These are phyloP conservation scores for Biscutella auriculata DNA, from an alignment of 441 rosid genomes.

Conservation along the genomic window DNA sequence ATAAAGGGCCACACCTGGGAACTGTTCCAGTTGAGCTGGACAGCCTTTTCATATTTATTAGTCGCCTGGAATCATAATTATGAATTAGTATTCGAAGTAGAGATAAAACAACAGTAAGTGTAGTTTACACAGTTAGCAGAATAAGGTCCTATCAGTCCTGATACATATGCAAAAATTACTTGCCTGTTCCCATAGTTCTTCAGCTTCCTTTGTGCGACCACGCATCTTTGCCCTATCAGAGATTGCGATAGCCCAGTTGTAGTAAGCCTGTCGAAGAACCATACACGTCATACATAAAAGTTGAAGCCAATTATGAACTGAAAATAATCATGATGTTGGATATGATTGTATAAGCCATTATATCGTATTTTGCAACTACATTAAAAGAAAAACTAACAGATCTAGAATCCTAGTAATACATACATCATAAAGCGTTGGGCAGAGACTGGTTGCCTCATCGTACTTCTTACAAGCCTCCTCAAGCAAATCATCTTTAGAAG, in stretches of 20 bases:
- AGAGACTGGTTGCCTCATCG: slow-evolving; percentile 80
- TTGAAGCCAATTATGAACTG: slow-evolving; percentile 1
- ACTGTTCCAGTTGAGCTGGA: slow-evolving; percentile 93
- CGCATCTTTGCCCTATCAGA: slow-evolving; percentile 98
- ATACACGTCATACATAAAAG: neutral
- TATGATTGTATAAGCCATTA: neutral
- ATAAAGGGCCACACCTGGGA: slow-evolving; percentile 54
- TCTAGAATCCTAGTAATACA: slow-evolving; percentile 15
- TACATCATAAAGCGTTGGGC: slow-evolving; percentile 96
- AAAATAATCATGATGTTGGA: neutral
- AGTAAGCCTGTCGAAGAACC: slow-evolving; percentile 67
- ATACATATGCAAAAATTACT: slow-evolving; percentile 2
- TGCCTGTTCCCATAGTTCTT: slow-evolving; percentile 94
- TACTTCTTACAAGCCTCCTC: slow-evolving; percentile 98
- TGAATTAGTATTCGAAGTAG: neutral
- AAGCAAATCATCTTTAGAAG: slow-evolving; percentile 90
- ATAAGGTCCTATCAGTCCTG: neutral
- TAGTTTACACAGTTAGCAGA: neutral
- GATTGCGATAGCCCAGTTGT: slow-evolving; percentile 98
- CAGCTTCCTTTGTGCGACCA: slow-evolving; percentile 98
- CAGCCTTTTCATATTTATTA: slow-evolving; percentile 85
- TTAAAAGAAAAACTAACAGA: slow-evolving; percentile 12
- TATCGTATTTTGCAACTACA: neutral
- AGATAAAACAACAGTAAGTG: neutral
- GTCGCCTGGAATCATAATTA: slow-evolving; percentile 58